Percentiles rank a stretch among this genome's conserved stretches.
Conservation (phyloP, 2,329 filamentous ascomycete genomes). For the Colletotrichum echinochloae region DNA sequence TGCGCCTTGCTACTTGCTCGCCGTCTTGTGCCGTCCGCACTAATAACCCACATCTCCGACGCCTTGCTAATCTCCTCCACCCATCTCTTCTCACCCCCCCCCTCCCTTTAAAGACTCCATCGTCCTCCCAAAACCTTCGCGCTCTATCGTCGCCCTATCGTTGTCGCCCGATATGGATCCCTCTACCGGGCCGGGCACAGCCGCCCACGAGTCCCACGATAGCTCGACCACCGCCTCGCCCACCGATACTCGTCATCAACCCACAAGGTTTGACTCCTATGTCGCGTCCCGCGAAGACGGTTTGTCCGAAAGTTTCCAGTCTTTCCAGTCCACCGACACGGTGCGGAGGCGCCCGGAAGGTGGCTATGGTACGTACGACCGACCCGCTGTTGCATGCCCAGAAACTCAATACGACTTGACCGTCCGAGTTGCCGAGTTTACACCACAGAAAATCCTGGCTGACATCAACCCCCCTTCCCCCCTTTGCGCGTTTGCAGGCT, state of each 20-base stretch:
- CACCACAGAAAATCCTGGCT: conserved; percentile 35
- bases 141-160: conserved; percentile 31
- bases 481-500: conserved; percentile 31
- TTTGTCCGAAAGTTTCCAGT: conserved; percentile 67
- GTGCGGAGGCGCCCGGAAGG: conserved; percentile 68
- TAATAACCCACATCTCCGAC: conserved; percentile 39
- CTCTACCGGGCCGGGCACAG: conserved; percentile 49
- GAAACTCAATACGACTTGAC: conserved; percentile 33
- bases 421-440: conserved; percentile 35
- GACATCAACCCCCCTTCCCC: conserved; percentile 24
- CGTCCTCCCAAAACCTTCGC: conserved; percentile 18
- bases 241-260: conserved; percentile 60
- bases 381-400: conserved; percentile 38
- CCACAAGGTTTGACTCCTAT: conserved; percentile 51
- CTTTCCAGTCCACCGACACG: conserved; percentile 70
- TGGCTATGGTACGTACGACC: conserved; percentile 63
- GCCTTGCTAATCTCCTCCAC: conserved; percentile 29
- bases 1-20: conserved; percentile 8
- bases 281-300: conserved; percentile 56
- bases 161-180: conserved; percentile 57
- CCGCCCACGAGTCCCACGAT: conserved; percentile 51
- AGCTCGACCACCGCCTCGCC: conserved; percentile 59
- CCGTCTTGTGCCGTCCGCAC: conserved; percentile 17
- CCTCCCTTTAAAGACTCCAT: conserved; percentile 17
- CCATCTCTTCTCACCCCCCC: conserved; percentile 1